Evolutionary conservation across 805 yeast genomes (phyloP), one percentile per base, ranked within the genome.

Genomic region (Kazachstania martiniae): DNA sequence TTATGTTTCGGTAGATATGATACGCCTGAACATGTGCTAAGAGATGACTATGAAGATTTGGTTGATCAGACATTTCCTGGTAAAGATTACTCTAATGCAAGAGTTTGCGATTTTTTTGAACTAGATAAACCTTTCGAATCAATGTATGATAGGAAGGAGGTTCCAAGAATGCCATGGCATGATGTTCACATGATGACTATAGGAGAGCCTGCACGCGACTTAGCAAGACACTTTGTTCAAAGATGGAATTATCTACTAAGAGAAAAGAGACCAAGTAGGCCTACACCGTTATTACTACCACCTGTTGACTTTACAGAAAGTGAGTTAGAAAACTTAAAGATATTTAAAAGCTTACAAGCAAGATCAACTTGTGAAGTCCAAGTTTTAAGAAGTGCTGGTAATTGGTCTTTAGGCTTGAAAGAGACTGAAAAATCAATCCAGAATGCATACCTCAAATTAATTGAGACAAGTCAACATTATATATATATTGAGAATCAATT

Each of bases 141-240:
- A 15, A 80, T 89, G 91, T 85, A 85, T 50, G 94, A 91, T 55
- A 70, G 99, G 38, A 63, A 69, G 12, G 56, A 56, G 13, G 68
- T 72, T 14, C 97, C 98, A 2, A 72, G 99, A 46, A 91, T 91
- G 99, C 98, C 98, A 8, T 91, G 98, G 99, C 99, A 91, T 57
- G 99, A 91, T 66, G 84, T 91, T 24, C 97, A 91, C 44, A 91
- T 87, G 94, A 75, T 86, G 61, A 76, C 93, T 1, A 73, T 87
- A 3, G 99, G 99, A 10, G 93, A 87, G 48, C 75, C 87, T 3
- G 98, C 97, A 0, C 69, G 96, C 38, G 99, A 91, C 55, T 58
- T 89, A 32, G 72, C 94, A 0, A 72, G 98, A 36, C 97, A 91
- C 56, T 91, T 93, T 58, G 93, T 86, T 10, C 98, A 91, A 61